Conservation (phyloP, 1,284 basidiomycete genomes). For the Tremellales sp. region DNA sequence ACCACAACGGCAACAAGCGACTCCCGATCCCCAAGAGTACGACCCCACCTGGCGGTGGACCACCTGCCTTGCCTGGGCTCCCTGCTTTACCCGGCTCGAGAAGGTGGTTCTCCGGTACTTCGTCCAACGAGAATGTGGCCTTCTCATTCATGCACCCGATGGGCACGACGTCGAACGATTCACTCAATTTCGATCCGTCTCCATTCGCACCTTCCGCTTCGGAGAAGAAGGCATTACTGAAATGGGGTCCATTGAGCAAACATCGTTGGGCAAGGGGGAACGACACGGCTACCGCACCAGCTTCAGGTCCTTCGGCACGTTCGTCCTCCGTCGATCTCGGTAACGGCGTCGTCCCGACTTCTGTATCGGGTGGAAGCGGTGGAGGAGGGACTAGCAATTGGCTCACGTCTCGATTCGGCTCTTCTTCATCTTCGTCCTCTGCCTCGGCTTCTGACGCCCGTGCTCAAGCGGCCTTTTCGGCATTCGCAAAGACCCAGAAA, state of each 20-base stretch:
- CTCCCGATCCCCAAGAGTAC: not conserved
- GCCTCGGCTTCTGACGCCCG: not conserved
- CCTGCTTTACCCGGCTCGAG: conserved; percentile 20
- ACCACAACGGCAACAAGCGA: not conserved
- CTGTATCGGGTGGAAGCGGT: not conserved
- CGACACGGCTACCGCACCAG: not conserved
- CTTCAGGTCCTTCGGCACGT: not conserved
- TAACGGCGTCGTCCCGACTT: not conserved
- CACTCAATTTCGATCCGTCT: conserved; percentile 28
- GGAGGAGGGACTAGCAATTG: not conserved
- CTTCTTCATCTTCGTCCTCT: not conserved
- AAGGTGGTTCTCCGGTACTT: conserved; percentile 40
- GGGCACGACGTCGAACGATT: conserved; percentile 38
- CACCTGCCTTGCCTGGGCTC: conserved; percentile 10
- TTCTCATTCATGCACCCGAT: conserved; percentile 23
- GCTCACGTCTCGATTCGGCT: not conserved
- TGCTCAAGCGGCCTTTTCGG: not conserved
- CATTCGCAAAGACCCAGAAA: not conserved
- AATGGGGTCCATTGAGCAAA: conserved; percentile 40
- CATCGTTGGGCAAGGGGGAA: conserved; percentile 17
- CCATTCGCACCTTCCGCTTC: conserved; percentile 43
- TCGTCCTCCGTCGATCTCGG: not conserved
- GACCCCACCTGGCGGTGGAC: not conserved
- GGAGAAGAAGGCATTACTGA: conserved; percentile 43
- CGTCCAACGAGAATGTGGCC: conserved; percentile 29